Base-by-base conservation (phyloP, 805 yeast genomes). In the Pichia paraexigua region DNA sequence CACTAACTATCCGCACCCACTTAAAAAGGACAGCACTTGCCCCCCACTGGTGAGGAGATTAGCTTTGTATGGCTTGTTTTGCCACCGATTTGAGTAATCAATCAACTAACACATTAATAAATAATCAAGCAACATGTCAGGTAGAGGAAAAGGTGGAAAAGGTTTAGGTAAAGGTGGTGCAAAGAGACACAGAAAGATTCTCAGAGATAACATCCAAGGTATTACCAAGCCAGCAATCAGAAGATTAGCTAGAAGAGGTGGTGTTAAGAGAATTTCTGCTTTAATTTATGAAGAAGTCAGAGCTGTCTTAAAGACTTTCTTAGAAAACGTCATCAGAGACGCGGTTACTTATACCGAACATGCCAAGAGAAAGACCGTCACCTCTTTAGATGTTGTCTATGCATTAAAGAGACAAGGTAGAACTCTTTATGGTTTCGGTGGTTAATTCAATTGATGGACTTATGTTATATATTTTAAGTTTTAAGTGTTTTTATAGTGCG, bases 141-240 rank as follows among this genome's bases (percentile, higher is more conserved):
- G 98, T 74, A 91, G 97, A 83, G 99, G 99, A 71, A 92, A 94
- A 89, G 98, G 98, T 72, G 99, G 98, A 72, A 94, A 94, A 87
- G 99, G 99, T 79, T 83, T 94, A 68, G 99, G 99, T 71, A 94
- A 94, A 80, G 98, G 97, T 79, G 99, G 99, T 80, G 99, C 99
- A 69, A 92, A 92, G 85, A 90, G 99, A 78, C 99, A 92, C 90
- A 89, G 98, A 85, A 91, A 91, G 88, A 88, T 92, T 77, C 82
- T 91, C 63, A 91, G 98, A 83, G 99, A 94, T 76, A 94, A 92
- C 92, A 92, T 94, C 65, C 97, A 91, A 79, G 99, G 99, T 82
- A 92, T 92, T 73, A 92, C 99, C 59, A 92, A 92, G 84, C 99
- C 99, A 72, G 99, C 99, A 71, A 92, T 92, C 71, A 90, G 99